These are phyloP conservation scores for Hirsutella minnesotensis DNA, from an alignment of 2,329 filamentous ascomycete genomes.

Conservation along the genomic window DNA sequence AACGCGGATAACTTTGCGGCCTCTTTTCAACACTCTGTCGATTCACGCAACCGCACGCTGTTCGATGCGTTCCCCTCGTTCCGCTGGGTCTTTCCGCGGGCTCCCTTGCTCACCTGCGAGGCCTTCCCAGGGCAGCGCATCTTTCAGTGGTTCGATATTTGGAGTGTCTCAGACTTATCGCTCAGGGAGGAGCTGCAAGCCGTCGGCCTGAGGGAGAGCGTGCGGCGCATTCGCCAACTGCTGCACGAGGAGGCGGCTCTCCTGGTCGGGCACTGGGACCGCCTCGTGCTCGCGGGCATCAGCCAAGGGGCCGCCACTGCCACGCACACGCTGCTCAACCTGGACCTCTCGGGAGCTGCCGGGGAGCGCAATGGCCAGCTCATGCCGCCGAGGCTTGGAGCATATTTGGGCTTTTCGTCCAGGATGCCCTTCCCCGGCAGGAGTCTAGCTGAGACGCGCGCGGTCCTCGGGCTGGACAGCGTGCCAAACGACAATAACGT, in stretches of 20 bases:
- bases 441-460: slow-evolving; percentile 18
- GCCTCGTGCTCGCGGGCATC: slow-evolving; percentile 31
- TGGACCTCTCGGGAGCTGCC: slow-evolving; percentile 12
- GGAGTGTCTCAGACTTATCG: slow-evolving; percentile 25
- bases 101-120: slow-evolving; percentile 19
- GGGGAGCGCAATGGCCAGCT: not conserved
- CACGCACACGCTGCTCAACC: slow-evolving; percentile 23
- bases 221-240: slow-evolving; percentile 18
- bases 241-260: slow-evolving; percentile 21
- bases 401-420: slow-evolving; percentile 26
- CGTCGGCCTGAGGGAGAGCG: slow-evolving; percentile 26
- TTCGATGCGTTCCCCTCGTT: slow-evolving; percentile 29
- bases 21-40: slow-evolving; percentile 16
- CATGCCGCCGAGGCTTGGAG: slow-evolving; percentile 10
- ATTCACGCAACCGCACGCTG: slow-evolving; percentile 21
- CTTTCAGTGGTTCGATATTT: slow-evolving; percentile 41
- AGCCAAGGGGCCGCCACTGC: slow-evolving; percentile 32
- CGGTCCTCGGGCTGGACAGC: slow-evolving; percentile 15
- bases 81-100: slow-evolving; percentile 37
- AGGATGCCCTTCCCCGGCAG: slow-evolving; percentile 23
- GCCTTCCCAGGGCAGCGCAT: slow-evolving; percentile 8
- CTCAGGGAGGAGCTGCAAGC: slow-evolving; percentile 30
- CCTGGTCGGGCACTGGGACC: slow-evolving; percentile 24
- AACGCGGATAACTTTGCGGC: slow-evolving; percentile 19
- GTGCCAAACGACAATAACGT: slow-evolving; percentile 13